A percentile compares a stretch with the other conserved stretches of the same genome.
phyloP scores from a whole-genome alignment of 345 rosid genomes.

The Populus ilicifolia region DNA sequence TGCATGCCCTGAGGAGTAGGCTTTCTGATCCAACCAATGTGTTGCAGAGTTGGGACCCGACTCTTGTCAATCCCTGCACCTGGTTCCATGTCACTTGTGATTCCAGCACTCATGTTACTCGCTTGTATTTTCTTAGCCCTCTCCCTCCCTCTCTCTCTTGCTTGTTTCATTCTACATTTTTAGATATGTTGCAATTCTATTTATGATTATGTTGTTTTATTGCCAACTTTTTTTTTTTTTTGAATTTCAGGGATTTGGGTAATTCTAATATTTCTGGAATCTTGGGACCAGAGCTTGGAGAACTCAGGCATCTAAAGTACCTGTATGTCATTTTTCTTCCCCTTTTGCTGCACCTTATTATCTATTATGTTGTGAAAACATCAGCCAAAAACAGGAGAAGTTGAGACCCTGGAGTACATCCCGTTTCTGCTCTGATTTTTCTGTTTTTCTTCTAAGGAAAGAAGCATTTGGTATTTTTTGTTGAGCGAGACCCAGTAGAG shows the following conservation, averaged over 20 bases:
- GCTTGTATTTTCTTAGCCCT: conserved; percentile 37
- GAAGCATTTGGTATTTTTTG: background rate
- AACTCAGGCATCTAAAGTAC: conserved; percentile 61
- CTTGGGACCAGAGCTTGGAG: conserved; percentile 64
- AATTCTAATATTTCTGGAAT: conserved; percentile 64
- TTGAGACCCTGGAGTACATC: background rate
- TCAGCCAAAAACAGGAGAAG: background rate
- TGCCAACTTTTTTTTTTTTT: background rate
- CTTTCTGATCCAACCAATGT: conserved; percentile 67
- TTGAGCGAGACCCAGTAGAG: background rate
- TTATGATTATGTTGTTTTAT: background rate
- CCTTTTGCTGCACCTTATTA: background rate
- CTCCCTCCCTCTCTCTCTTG: background rate
- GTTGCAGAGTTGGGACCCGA: conserved; percentile 86
- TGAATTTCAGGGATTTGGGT: conserved; percentile 56
- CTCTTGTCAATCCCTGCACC: conserved; percentile 86
- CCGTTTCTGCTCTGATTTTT: background rate
- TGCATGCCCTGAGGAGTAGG: conserved; percentile 58
- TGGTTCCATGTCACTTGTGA: conserved; percentile 86
- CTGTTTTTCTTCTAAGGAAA: background rate
- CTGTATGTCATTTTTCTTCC: conserved; percentile 34
- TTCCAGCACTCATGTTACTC: conserved; percentile 57
- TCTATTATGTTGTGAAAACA: background rate
- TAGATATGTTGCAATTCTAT: background rate
- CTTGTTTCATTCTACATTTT: background rate